Evolutionary conservation across 1,139 yeast species (phyloP), one percentile per base, ranked within the genome.

Genomic region (Debaryomyces nepalensis): DNA sequence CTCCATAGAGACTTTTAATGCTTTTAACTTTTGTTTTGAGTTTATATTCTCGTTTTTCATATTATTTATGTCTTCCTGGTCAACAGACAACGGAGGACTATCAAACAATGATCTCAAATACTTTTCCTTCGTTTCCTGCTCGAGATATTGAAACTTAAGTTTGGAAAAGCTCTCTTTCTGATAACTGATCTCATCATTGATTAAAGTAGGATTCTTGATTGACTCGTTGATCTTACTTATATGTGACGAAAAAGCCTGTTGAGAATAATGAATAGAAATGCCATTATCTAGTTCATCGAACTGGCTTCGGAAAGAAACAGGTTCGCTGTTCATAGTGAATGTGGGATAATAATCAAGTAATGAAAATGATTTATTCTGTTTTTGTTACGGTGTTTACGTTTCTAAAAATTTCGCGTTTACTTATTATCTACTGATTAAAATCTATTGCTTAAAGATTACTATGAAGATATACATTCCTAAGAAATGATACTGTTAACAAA

Each of bases 101-200:
- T 47, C 53, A 5, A 49, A 45, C n/a, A 57, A 53, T 21, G 48
- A 51, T 37, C 80, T 54, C 33, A 83, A 62, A 55, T 83, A 83
- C 61, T 79, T 73, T 47, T 82, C 86, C 50, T 85, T 73, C 2
- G 87, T 75, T 52, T 82, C 89, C 52, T 82, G 86, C 54, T 84
- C 90, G 37, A 82, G 59, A 54, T 81, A 83, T 37, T 81, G 73
- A 46, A 82, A 80, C 54, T 82, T 81, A 35, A 82, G 63, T 41
- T 81, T 70, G 14, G 75, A 70, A 48, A 77, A 76, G 23, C 70
- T 58, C 46, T 73, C 74, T 42, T 67, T 63, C 41, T 68, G 66
- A 41, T 57, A 54, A 20, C 55, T 51, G 14, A 68, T 54, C 36
- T 70, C 75, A 5, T 66, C 69, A 15, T 60, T 56, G 4, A 70